Evolutionary conservation across 768 basidiomycete genomes (phyloP).

Genomic region (Leccinum olivaceopallidum): DNA sequence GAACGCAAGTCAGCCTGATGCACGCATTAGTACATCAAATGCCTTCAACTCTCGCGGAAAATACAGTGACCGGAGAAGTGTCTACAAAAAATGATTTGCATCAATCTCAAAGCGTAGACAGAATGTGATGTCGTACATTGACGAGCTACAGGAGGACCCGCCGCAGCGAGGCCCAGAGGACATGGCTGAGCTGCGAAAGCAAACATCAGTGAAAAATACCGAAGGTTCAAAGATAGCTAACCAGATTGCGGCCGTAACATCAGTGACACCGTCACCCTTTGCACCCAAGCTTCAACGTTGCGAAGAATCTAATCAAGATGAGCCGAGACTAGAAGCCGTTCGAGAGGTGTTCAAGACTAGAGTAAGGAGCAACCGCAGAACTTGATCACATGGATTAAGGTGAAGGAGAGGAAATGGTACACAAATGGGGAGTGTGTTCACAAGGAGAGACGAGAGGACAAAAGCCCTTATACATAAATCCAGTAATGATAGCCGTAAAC

Average conservation of each 20-base stretch:
- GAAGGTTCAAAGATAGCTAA: slow-evolving; percentile 21
- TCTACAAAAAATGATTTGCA: no score
- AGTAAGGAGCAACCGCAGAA: slow-evolving; percentile 4
- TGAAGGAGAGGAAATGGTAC: neutral
- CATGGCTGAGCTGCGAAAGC: slow-evolving; percentile 55
- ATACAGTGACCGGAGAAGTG: slow-evolving; percentile 18
- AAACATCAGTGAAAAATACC: slow-evolving; percentile 2
- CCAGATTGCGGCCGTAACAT: slow-evolving; percentile 80
- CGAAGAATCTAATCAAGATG: slow-evolving; percentile 68
- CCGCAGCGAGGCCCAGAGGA: slow-evolving; percentile 63
- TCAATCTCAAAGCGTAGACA: no score
- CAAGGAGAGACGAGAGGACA: neutral
- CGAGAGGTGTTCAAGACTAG: slow-evolving; percentile 7
- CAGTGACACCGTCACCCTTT: slow-evolving; percentile 60
- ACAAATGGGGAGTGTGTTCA: neutral
- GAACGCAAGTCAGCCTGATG: no score
- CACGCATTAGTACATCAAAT: no score
- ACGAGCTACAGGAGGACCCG: slow-evolving; percentile 40
- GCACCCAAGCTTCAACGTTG: slow-evolving; percentile 67
- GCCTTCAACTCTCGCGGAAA: slow-evolving; percentile 35
- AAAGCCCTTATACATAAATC: slow-evolving; percentile 16
- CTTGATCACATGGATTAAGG: slow-evolving; percentile 8
- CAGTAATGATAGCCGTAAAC: no score
- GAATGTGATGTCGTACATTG: slow-evolving; percentile 39
- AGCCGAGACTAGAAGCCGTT: slow-evolving; percentile 37